Conservation (phyloP, 1,284 basidiomycete genomes). For the Austroboletus novae-zelandiae region DNA sequence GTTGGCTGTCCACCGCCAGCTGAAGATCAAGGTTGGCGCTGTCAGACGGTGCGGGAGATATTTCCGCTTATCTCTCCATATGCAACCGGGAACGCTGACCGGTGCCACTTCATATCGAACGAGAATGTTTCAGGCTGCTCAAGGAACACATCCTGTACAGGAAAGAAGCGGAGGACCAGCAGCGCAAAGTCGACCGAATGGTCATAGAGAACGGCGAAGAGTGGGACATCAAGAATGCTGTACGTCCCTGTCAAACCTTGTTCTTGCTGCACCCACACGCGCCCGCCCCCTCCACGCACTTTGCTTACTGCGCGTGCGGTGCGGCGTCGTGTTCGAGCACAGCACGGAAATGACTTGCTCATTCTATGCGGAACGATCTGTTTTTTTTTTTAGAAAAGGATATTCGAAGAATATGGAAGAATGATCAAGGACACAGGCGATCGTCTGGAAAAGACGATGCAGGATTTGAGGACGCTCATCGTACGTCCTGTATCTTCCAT, state of each 20-base stretch:
- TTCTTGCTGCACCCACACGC: neutral
- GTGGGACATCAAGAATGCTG: slow-evolving; percentile 80
- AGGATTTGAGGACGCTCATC: slow-evolving; percentile 65
- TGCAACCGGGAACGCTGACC: slow-evolving; percentile 11
- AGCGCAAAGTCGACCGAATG: slow-evolving; percentile 62
- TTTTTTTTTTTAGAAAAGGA: slow-evolving; percentile 50
- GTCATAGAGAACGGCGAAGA: slow-evolving; percentile 63
- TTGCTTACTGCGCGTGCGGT: slow-evolving; percentile 6
- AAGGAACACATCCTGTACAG: slow-evolving; percentile 74
- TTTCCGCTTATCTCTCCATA: slow-evolving; percentile 20
- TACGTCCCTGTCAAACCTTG: slow-evolving; percentile 39
- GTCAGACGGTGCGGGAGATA: slow-evolving; percentile 59
- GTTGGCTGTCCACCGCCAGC: slow-evolving; percentile 54
- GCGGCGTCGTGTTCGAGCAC: slow-evolving; percentile 11
- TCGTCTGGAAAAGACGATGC: slow-evolving; percentile 59
- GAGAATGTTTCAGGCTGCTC: slow-evolving; percentile 56
- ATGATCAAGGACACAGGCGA: slow-evolving; percentile 72
- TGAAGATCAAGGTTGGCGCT: slow-evolving; percentile 79
- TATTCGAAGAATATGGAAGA: slow-evolving; percentile 77
- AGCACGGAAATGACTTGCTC: slow-evolving; percentile 31
- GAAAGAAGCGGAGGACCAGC: slow-evolving; percentile 63
- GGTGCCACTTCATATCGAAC: slow-evolving; percentile 29
- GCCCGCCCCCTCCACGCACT: neutral
- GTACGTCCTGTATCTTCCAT: slow-evolving; percentile 47
- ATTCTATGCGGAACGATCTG: slow-evolving; percentile 15